These are phyloP conservation scores for Symbiodinium pilosum DNA, from an alignment of 73 alveolate species.

Conservation along the genomic window DNA sequence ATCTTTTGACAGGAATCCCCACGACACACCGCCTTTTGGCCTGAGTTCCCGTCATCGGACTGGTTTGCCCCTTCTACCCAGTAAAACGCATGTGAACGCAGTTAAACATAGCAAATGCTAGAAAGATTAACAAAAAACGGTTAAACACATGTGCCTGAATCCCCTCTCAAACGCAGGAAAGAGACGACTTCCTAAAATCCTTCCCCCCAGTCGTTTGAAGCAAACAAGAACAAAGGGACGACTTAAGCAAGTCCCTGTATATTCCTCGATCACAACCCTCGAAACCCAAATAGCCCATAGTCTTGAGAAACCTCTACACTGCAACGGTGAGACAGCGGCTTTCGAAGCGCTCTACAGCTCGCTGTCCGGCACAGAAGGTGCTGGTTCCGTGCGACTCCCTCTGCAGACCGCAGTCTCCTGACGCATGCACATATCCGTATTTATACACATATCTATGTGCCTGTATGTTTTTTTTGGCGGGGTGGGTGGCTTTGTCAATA, in stretches of 20 bases:
- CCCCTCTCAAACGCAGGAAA: too few species aligned
- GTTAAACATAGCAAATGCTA: too few species aligned
- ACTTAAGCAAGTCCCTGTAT: background rate
- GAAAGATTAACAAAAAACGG: too few species aligned
- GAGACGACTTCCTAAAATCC: background rate
- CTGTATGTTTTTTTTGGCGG: background rate
- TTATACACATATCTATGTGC: background rate
- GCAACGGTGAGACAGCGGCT: too few species aligned
- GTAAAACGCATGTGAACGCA: background rate
- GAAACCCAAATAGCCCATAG: background rate
- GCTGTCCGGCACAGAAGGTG: too few species aligned
- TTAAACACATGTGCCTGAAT: too few species aligned
- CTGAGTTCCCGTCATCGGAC: background rate
- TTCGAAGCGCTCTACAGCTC: too few species aligned
- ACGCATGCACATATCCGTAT: background rate
- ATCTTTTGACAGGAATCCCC: background rate
- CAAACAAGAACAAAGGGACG: background rate
- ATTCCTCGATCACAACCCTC: background rate
- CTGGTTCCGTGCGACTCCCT: background rate
- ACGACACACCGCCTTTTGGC: background rate
- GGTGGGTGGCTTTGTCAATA: background rate
- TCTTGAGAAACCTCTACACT: background rate
- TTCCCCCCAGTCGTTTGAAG: background rate
- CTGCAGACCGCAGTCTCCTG: conserved; percentile 20
- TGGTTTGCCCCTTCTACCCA: background rate